Percentiles rank a stretch among this genome's conserved stretches.
Evolutionary conservation across 768 basidiomycete genomes (phyloP).

Genomic region (Leucogyrophana mollusca): DNA sequence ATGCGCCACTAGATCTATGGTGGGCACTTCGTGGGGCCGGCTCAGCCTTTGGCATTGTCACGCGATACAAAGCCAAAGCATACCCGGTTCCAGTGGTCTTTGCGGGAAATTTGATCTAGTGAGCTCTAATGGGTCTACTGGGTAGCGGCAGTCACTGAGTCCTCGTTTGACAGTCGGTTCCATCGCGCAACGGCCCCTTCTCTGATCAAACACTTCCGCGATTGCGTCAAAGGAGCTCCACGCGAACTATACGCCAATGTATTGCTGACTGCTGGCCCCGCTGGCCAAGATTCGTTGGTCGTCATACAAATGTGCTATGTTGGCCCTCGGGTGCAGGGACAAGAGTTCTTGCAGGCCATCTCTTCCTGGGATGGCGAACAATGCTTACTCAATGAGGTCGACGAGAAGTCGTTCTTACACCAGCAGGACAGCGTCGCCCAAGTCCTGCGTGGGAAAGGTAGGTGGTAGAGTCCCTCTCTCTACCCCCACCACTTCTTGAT

Average conservation of each 20-base stretch:
- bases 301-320: conserved; percentile 92
- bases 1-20: conserved; percentile 63
- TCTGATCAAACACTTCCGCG: conserved; percentile 87
- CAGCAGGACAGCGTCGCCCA: conserved; percentile 94
- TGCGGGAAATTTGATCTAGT: conserved; percentile 93
- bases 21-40: conserved; percentile 89
- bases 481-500: background rate
- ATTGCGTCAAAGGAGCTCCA: conserved; percentile 88
- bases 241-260: conserved; percentile 88
- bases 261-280: conserved; percentile 87
- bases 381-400: conserved; percentile 85
- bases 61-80: conserved; percentile 87
- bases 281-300: conserved; percentile 78
- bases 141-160: conserved; percentile 1
- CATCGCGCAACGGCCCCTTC: conserved; percentile 84
- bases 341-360: conserved; percentile 80
- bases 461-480: conserved; percentile 11
- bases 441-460: conserved; percentile 82
- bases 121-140: conserved; percentile 27
- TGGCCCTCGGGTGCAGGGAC: conserved; percentile 69
- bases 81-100: conserved; percentile 89
- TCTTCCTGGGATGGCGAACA: conserved; percentile 87
- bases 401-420: conserved; percentile 84
- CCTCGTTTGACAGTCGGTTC: conserved; percentile 61
- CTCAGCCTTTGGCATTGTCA: conserved; percentile 78